phyloP scores from a whole-genome alignment of 2,329 filamentous ascomycete species.

The Dactylella cylindrospora region DNA sequence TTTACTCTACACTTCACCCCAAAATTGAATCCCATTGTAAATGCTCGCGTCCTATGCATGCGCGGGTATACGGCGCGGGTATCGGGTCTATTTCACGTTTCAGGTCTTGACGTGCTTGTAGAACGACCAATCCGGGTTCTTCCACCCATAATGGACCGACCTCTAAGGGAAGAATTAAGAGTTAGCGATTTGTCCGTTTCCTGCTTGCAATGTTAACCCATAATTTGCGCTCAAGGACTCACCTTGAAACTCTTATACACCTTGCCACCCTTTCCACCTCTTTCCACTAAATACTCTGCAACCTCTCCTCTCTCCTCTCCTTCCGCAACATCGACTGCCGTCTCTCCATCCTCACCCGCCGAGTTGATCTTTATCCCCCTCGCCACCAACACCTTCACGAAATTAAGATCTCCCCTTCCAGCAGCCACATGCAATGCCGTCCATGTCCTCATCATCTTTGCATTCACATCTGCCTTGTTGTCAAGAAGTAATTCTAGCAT shows the following conservation, averaged over 20 bases:
- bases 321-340: constrained; percentile 21
- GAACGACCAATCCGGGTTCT: constrained; percentile 25
- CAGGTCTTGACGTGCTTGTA: constrained; percentile 24
- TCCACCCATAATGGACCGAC: constrained; percentile 41
- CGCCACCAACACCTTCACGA: constrained; percentile 11
- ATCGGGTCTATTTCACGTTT: no score
- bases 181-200: constrained; percentile 1
- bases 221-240: neutral
- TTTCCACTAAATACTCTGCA: constrained; percentile 17
- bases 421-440: constrained; percentile 34
- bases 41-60: no score
- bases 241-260: constrained; percentile 35
- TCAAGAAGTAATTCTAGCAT: constrained; percentile 29
- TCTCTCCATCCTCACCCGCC: constrained; percentile 36
- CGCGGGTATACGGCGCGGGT: no score
- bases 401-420: constrained; percentile 17
- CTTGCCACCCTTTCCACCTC: constrained; percentile 34
- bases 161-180: constrained; percentile 2
- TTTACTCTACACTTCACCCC: no score
- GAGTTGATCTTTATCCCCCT: constrained; percentile 25
- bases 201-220: no score
- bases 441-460: constrained; percentile 42
- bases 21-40: no score
- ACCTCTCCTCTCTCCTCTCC: constrained; percentile 23
- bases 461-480: constrained; percentile 33